phyloP scores from a whole-genome alignment of 2,329 filamentous ascomycete genomes.

The Elsinoe fawcettii region DNA sequence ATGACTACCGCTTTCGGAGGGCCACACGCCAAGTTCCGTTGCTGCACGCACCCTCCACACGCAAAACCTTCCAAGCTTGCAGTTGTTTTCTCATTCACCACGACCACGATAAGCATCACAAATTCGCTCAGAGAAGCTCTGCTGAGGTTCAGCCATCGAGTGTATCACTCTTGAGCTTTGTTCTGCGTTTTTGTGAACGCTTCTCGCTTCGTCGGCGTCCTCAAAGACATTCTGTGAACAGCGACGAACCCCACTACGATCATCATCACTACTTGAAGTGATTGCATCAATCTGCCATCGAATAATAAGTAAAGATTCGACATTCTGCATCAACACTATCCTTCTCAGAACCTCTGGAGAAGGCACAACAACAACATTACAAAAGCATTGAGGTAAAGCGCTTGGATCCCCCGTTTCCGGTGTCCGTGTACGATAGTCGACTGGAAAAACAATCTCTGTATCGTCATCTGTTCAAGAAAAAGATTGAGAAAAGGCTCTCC shows the following conservation, averaged over 20 bases:
- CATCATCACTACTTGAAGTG: background rate
- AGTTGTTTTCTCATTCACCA: background rate
- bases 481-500: background rate
- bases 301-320: background rate
- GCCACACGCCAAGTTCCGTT: background rate
- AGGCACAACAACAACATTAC: background rate
- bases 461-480: background rate
- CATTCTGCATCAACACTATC: background rate
- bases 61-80: background rate
- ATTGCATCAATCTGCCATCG: background rate
- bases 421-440: background rate
- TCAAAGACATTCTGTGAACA: background rate
- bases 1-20: constrained; percentile 4
- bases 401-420: background rate
- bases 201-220: background rate
- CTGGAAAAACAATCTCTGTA: background rate
- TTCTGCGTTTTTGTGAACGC: background rate
- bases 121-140: background rate
- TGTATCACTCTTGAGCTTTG: background rate
- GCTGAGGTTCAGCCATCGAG: background rate
- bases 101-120: background rate
- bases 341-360: background rate
- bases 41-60: background rate
- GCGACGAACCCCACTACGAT: background rate
- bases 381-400: background rate